Base-by-base conservation (phyloP, 192 early-diverging fungal genomes). In the Linnemannia elongata region DNA sequence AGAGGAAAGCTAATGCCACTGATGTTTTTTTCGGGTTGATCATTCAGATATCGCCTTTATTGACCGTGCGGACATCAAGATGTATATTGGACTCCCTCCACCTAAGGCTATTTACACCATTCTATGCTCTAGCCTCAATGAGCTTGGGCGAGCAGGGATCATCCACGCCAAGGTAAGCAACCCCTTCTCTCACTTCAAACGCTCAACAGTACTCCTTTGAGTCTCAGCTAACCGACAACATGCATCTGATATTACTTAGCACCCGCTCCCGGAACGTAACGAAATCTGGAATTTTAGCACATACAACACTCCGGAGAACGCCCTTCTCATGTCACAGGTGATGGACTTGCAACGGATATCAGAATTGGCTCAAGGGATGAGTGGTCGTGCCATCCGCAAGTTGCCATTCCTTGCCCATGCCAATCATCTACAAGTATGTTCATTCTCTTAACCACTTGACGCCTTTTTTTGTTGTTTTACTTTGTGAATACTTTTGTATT, bases 61-160 rank as follows among this genome's bases (percentile, higher is more conserved):
- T 30, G 93, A 94, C 79, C 93, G 95, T 22, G 95, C 93, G 3
- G 95, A 95, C 76, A 89, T 95, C 81, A 94, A 93, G 73, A 74
- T 91, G 72, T 90, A 90, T 71, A 89, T 94, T 69, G 88, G 89
- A 13, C 88, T 85, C 13, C 94, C 94, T 7, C 85, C 92, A 1
- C 74, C 76, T 9, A 41, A 84, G 27, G 93, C 93, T 5, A 91
- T 93, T 36, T 93, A 93, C 75, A 77, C 85, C 12, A 95, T 95
- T 8, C 85, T 95, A 4, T 17, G 76, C 0, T 88, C 90, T 13
- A 89, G 93, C 42, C 45, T 95, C 7, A 35, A 77, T 1, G 95
- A 95, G 75, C 85, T 95, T 13, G 81, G 90, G 38, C 77, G 88
- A 24, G 89, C 87, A 69, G 77, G 83, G 7, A 81, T 94, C 35